phyloP scores from a whole-genome alignment of 2,329 filamentous ascomycete species.

The Talaromyces sp. region DNA sequence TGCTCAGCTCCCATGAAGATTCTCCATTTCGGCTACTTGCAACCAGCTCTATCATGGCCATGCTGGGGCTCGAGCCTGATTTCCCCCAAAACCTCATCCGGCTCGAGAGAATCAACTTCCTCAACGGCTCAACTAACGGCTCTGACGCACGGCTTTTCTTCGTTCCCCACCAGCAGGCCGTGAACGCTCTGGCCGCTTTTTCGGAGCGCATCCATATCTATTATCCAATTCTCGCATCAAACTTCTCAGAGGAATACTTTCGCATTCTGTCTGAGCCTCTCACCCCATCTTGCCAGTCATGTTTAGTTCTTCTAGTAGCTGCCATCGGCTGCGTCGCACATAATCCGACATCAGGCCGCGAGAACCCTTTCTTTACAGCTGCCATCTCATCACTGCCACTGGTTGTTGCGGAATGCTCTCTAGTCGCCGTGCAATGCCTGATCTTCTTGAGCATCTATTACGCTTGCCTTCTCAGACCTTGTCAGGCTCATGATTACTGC shows the following conservation, averaged over 20 bases:
- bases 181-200: conserved; percentile 24
- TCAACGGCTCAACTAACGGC: not conserved
- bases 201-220: conserved; percentile 27
- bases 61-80: not conserved
- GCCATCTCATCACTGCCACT: conserved; percentile 24
- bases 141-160: conserved; percentile 18
- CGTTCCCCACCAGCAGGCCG: conserved; percentile 24
- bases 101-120: not conserved
- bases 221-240: conserved; percentile 27
- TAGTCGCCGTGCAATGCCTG: conserved; percentile 27
- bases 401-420: conserved; percentile 25
- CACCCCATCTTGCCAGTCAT: conserved; percentile 23
- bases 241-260: conserved; percentile 24
- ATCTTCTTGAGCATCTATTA: conserved; percentile 29
- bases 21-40: conserved; percentile 1
- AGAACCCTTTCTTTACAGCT: conserved; percentile 22
- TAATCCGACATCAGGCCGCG: conserved; percentile 15
- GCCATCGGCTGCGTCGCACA: conserved; percentile 25
- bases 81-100: not conserved
- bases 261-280: conserved; percentile 22
- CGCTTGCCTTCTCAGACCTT: conserved; percentile 26
- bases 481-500: conserved; percentile 31
- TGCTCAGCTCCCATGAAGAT: not conserved
- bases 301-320: conserved; percentile 28
- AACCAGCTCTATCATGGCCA: conserved; percentile 2